phyloP scores from a whole-genome alignment of 345 rosid species.

The Dipteronia dyeriana region DNA sequence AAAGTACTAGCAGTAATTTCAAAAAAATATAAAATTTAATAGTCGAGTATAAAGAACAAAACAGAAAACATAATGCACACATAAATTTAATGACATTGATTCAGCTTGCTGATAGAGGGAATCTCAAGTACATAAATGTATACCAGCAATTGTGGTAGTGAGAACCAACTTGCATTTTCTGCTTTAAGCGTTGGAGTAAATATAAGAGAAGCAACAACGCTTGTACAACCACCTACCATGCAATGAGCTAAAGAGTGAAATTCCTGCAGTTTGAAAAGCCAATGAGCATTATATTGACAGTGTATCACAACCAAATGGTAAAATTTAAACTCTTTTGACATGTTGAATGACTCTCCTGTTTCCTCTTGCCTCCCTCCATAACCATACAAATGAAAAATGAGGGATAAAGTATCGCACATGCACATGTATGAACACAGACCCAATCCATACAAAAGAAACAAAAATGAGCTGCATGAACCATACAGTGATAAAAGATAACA shows the following conservation, averaged over 20 bases:
- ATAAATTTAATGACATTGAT: neutral
- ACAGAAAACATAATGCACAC: slow-evolving; percentile 3
- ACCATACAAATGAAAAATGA: neutral
- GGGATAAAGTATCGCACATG: neutral
- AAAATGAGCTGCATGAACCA: neutral
- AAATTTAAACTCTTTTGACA: neutral
- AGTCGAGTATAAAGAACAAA: neutral
- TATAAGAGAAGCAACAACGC: slow-evolving; percentile 84
- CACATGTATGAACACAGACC: slow-evolving; percentile 5
- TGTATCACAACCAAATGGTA: neutral
- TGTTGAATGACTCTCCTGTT: neutral
- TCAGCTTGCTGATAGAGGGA: neutral
- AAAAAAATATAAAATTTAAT: neutral
- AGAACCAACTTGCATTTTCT: slow-evolving; percentile 95
- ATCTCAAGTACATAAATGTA: slow-evolving; percentile 15
- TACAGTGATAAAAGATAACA: slow-evolving; percentile 6
- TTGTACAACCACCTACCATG: slow-evolving; percentile 90
- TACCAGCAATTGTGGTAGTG: slow-evolving; percentile 88
- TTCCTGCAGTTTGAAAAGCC: slow-evolving; percentile 50
- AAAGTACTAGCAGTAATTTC: neutral
- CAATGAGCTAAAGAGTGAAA: slow-evolving; percentile 76
- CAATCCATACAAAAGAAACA: neutral
- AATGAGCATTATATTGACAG: neutral
- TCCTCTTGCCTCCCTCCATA: neutral
- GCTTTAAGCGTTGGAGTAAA: slow-evolving; percentile 93